phyloP scores from a whole-genome alignment of 208 protist genomes.

The Leishmania tropica region DNA sequence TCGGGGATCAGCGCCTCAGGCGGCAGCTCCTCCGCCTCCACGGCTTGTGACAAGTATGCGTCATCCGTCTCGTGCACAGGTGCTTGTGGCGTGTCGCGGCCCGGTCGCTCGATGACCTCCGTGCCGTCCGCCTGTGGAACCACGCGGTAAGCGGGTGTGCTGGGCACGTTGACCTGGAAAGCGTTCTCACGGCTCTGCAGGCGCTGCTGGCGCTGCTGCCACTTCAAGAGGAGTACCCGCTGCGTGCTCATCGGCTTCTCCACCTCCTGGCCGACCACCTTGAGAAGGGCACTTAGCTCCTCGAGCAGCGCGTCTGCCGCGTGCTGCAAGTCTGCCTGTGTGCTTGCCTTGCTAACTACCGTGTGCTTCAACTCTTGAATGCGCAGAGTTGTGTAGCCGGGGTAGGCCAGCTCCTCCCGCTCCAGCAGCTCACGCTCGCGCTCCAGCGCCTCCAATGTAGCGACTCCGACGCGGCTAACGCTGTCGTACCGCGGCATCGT shows the following conservation, averaged over 20 bases:
- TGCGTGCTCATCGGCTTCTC: constrained; percentile 36
- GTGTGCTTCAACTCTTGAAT: constrained; percentile 51
- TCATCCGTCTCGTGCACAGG: constrained; percentile 19
- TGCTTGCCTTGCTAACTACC: constrained; percentile 33
- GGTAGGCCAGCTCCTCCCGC: constrained; percentile 59
- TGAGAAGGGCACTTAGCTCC: constrained; percentile 33
- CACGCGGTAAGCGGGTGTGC: constrained; percentile 18
- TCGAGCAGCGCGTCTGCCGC: constrained; percentile 38
- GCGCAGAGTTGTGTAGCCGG: constrained; percentile 63
- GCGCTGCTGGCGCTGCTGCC: constrained; percentile 39
- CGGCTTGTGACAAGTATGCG: constrained; percentile 21
- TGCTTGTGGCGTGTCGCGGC: constrained; percentile 9
- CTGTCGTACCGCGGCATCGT: constrained; percentile 58
- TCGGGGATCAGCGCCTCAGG: constrained; percentile 13
- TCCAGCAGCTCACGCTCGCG: constrained; percentile 56
- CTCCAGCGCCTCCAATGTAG: constrained; percentile 50
- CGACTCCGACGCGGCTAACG: constrained; percentile 29
- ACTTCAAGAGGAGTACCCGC: constrained; percentile 34
- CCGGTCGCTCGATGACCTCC: constrained; percentile 27
- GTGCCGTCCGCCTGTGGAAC: constrained; percentile 29
- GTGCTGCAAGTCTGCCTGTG: constrained; percentile 25
- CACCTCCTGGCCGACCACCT: constrained; percentile 45
- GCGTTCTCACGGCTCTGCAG: constrained; percentile 23
- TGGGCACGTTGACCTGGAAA: constrained; percentile 16
- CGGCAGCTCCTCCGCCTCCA: constrained; percentile 35